Evolutionary conservation across 208 protist genomes (phyloP).

Genomic region (Leishmania amazonensis): DNA sequence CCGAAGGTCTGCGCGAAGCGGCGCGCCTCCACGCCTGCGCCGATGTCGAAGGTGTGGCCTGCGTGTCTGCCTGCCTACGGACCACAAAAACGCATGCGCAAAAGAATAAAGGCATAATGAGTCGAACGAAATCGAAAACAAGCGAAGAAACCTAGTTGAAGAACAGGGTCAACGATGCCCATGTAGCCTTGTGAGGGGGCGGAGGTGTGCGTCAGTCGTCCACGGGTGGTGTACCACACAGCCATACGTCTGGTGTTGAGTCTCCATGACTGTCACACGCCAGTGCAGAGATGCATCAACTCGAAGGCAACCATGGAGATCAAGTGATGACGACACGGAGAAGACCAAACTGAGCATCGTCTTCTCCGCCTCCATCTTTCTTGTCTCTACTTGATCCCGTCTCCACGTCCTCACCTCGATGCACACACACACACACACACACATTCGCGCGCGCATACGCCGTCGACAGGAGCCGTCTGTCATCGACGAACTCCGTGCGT

Average conservation of each 20-base stretch:
- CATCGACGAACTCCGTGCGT: neutral
- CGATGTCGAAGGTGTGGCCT: neutral
- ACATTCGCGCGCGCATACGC: neutral
- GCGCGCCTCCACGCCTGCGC: neutral
- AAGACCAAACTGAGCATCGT: neutral
- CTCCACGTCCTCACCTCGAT: neutral
- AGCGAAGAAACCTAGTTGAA: neutral
- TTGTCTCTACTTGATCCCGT: neutral
- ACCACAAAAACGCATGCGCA: neutral
- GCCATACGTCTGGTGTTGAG: neutral
- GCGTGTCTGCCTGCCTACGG: neutral
- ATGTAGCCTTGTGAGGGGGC: neutral
- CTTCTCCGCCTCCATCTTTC: neutral
- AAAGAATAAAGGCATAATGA: no score
- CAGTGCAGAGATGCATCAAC: neutral
- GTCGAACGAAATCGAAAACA: no score
- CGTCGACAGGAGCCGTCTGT: neutral
- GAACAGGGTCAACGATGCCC: neutral
- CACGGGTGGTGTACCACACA: neutral
- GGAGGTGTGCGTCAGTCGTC: neutral
- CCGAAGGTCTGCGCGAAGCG: neutral
- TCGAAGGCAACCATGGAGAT: neutral
- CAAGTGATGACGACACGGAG: neutral
- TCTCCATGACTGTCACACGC: neutral
- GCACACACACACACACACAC: neutral